Conservation (phyloP, 2,329 filamentous ascomycete genomes). For the Fusarium paranaense region DNA sequence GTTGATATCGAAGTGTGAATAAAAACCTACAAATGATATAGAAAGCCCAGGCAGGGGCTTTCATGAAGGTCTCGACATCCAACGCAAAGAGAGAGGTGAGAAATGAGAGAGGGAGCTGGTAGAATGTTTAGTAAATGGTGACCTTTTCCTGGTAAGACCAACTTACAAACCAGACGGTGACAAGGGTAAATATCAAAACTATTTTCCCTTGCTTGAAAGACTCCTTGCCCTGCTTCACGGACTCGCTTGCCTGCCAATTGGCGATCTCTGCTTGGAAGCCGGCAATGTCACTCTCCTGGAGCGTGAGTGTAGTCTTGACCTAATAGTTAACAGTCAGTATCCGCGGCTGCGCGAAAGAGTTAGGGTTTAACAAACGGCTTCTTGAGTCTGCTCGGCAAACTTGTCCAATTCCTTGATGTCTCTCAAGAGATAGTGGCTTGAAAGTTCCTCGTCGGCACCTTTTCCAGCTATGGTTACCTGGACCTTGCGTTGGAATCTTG, state of each 20-base stretch:
- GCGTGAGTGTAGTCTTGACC: not conserved
- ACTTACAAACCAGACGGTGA: not conserved
- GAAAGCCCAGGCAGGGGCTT: not conserved
- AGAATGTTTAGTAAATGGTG: not conserved
- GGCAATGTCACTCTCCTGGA: not conserved
- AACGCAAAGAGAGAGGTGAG: not conserved
- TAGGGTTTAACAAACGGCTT: not conserved
- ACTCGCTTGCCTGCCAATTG: not conserved
- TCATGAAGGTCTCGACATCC: not conserved
- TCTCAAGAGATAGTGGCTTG: rapidly evolving
- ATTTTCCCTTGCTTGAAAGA: not conserved
- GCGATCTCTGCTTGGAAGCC: not conserved
- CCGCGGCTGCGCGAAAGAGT: rapidly evolving
- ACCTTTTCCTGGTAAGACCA: not conserved
- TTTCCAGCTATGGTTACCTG: not conserved
- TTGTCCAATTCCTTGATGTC: not conserved
- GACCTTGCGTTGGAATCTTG: conserved; percentile 2
- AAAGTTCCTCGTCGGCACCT: rapidly evolving
- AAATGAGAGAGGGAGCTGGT: not conserved
- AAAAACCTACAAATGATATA: not conserved
- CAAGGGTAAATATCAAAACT: not conserved
- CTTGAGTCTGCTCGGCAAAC: not conserved
- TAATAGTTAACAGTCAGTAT: not conserved
- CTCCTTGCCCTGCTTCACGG: not conserved
- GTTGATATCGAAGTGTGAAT: not conserved